Conservation (phyloP, 495 filamentous ascomycete species). For the Echria macrotheca region DNA sequence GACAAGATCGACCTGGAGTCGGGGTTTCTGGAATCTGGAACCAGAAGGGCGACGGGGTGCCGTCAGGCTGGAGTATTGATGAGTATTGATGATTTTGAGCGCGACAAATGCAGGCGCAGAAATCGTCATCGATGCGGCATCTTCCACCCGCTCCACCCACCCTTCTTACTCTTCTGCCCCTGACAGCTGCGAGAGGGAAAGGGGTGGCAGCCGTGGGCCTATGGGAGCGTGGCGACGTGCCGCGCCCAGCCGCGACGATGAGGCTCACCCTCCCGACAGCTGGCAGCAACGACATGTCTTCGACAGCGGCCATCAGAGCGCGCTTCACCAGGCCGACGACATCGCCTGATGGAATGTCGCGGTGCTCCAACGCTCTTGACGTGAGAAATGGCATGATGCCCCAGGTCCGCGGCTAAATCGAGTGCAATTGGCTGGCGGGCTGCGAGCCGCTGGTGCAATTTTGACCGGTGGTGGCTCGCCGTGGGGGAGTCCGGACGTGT, state of each 20-base stretch:
- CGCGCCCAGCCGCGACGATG: conserved; percentile 13
- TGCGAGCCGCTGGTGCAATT: conserved; percentile 23
- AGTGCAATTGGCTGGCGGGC: conserved; percentile 21
- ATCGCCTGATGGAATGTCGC: conserved; percentile 1
- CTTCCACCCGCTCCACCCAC: neutral
- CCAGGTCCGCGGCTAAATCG: conserved; percentile 24
- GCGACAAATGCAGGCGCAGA: too few species aligned
- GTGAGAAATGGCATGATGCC: conserved; percentile 16
- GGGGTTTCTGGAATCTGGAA: too few species aligned
- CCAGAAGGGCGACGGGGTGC: too few species aligned
- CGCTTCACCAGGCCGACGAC: neutral
- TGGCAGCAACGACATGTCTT: conserved; percentile 23
- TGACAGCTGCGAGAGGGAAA: conserved; percentile 6
- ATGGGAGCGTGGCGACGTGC: neutral
- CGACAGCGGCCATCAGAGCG: neutral
- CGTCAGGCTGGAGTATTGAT: too few species aligned
- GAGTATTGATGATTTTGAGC: too few species aligned
- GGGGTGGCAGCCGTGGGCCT: conserved; percentile 6
- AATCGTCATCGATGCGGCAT: neutral
- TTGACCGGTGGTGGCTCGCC: conserved; percentile 21
- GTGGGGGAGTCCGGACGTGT: conserved; percentile 28
- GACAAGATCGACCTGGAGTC: too few species aligned
- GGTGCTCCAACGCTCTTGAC: neutral
- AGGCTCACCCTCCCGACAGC: conserved; percentile 22
- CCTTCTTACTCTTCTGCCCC: neutral